Base-by-base conservation (phyloP, 2,329 filamentous ascomycete genomes). In the Fusarium tanahbumbuense region DNA sequence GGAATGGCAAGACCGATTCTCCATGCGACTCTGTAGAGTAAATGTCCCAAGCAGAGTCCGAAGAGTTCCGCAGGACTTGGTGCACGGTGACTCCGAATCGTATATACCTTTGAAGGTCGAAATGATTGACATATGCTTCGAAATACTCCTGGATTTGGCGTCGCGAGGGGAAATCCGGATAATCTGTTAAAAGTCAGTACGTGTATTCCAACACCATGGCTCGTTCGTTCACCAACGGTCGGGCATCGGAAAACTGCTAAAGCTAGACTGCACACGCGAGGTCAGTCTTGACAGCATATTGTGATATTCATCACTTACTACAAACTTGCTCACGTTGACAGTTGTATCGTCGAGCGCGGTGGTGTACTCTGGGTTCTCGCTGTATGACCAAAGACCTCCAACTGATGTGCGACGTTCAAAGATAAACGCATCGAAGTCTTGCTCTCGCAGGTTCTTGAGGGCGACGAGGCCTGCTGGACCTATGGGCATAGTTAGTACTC, bases 261-360 rank as follows among this genome's bases (percentile, higher is more conserved):
- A 37, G 11, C 48, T 30, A 25, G 48, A 50, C 48, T 50, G 10
- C 8, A 22, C 18, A 23, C 18, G 7, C n/a, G 6, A 13, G 15
- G 8, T 50, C 22, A 50, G 20, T 9, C 15, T 11, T 48, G 4
- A 16, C 13, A 6, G 1, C 2, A 22, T 25, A 6, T 48, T 4
- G 8, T 8, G 25, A 2, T 7, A 25, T n/a, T 37, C 22, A 13
- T 8, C 5, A 37, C 48, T 37, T 25, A 34, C 48, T 13, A 50
- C 30, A n/a, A 50, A 37, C 22, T 25, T 50, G 16, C 48, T 37
- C 8, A 50, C 16, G 15, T 50, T 50, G 22, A 37, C 20, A 50
- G 8, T 25, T 25, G 48, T 50, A 11, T 25, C 22, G 11, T 32
- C 20, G 9, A 37, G 8, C 15, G 34, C 34, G n/a, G 34, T 37